Conservation (phyloP, 2,329 filamentous ascomycete species). For the Fusarium multiceps region DNA sequence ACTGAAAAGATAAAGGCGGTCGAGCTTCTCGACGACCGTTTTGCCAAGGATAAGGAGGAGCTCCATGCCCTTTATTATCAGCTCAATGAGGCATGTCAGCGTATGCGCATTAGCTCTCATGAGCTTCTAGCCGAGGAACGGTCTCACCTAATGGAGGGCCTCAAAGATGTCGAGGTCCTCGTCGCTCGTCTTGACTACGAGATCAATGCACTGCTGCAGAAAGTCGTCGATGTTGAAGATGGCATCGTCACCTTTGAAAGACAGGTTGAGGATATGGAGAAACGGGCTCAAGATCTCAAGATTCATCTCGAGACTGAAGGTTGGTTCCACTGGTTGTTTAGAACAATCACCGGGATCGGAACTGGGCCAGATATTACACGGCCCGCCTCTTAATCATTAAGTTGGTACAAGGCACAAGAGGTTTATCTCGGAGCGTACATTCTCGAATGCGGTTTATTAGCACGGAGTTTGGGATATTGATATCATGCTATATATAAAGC, state of each 20-base stretch:
- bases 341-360: conserved; percentile 69
- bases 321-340: conserved; percentile 72
- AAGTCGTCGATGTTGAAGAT: conserved; percentile 88
- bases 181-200: conserved; percentile 93
- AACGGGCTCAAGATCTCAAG: conserved; percentile 71
- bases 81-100: conserved; percentile 75
- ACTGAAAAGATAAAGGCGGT: conserved; percentile 66
- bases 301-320: conserved; percentile 71
- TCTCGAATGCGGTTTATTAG: conserved; percentile 13
- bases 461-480: conserved; percentile 31
- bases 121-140: conserved; percentile 78
- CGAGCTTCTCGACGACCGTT: conserved; percentile 69
- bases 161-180: conserved; percentile 83
- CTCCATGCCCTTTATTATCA: conserved; percentile 76
- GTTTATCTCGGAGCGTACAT: conserved; percentile 10
- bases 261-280: conserved; percentile 79
- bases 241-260: conserved; percentile 82
- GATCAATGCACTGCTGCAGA: conserved; percentile 80
- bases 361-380: conserved; percentile 67
- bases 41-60: conserved; percentile 71
- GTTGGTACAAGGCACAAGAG: not conserved
- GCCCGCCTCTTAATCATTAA: conserved; percentile 32
- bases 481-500: conserved; percentile 15
- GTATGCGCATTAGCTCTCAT: conserved; percentile 73
- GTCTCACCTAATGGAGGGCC: conserved; percentile 72